phyloP scores from a whole-genome alignment of 2,329 filamentous ascomycete genomes.

The Zopfia rhizophila region DNA sequence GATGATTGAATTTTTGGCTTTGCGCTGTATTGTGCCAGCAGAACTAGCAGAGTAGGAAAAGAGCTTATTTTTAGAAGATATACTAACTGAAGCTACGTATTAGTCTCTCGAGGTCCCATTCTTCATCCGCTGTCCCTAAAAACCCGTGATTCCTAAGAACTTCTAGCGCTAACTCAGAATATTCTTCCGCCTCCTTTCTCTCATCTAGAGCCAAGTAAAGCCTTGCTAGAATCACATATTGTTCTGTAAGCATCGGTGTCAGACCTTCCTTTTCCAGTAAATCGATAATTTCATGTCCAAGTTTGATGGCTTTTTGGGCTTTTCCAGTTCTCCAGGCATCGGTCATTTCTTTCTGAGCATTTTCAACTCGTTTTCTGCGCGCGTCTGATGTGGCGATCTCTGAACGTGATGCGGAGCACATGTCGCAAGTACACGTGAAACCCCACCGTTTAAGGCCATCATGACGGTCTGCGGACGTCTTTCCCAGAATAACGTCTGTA shows the following conservation, averaged over 20 bases:
- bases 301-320: conserved; percentile 17
- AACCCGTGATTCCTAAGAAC: conserved; percentile 28
- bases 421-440: conserved; percentile 35
- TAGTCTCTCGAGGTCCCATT: too few species aligned
- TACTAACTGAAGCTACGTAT: too few species aligned
- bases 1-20: too few species aligned
- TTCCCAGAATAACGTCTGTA: conserved; percentile 29
- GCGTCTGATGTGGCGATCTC: conserved; percentile 24
- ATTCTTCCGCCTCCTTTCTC: conserved; percentile 20
- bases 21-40: too few species aligned
- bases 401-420: conserved; percentile 19
- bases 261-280: conserved; percentile 29
- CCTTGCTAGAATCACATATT: conserved; percentile 30
- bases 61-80: too few species aligned
- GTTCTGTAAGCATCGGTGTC: conserved; percentile 25
- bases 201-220: conserved; percentile 24
- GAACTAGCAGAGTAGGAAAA: too few species aligned
- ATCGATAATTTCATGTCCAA: conserved; percentile 22
- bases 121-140: conserved; percentile 21
- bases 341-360: conserved; percentile 16
- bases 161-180: conserved; percentile 16
- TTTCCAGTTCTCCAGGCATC: conserved; percentile 13
- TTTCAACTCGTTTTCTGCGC: conserved; percentile 25
- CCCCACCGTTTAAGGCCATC: conserved; percentile 29
- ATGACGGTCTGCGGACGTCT: conserved; percentile 17